These are phyloP conservation scores for Neohortaea acidophila DNA, from an alignment of 495 filamentous ascomycete species.

Conservation along the genomic window DNA sequence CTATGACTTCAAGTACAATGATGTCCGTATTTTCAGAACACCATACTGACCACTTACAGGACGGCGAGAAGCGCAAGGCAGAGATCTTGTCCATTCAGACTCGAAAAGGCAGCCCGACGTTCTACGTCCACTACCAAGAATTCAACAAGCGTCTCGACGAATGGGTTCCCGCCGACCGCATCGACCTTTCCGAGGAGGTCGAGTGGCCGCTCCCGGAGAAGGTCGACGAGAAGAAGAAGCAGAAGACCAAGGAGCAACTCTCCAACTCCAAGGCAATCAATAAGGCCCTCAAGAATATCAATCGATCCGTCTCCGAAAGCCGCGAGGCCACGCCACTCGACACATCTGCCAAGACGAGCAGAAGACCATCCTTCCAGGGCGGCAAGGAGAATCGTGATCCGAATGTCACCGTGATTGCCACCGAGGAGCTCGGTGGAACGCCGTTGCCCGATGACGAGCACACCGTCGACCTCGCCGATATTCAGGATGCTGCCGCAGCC, in stretches of 20 bases:
- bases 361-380: slow-evolving; percentile 40
- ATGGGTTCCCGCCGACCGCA: slow-evolving; percentile 68
- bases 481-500: slow-evolving; percentile 43
- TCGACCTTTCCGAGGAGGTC: slow-evolving; percentile 66
- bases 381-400: slow-evolving; percentile 47
- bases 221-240: slow-evolving; percentile 45
- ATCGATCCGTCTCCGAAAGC: slow-evolving; percentile 29
- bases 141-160: slow-evolving; percentile 99
- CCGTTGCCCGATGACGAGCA: slow-evolving; percentile 46
- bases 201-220: slow-evolving; percentile 66
- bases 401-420: slow-evolving; percentile 37
- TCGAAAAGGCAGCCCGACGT: slow-evolving; percentile 66
- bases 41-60: slow-evolving; percentile 31
- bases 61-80: slow-evolving; percentile 74
- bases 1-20: too few relatives aligned
- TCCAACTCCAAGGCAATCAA: slow-evolving; percentile 19
- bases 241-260: slow-evolving; percentile 21
- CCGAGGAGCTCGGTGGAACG: slow-evolving; percentile 33
- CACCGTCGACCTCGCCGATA: slow-evolving; percentile 44
- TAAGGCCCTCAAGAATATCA: slow-evolving; percentile 40
- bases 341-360: slow-evolving; percentile 4
- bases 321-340: slow-evolving; percentile 44
- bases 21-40: neutral
- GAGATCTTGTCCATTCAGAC: slow-evolving; percentile 83
- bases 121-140: slow-evolving; percentile 96